These are phyloP conservation scores for Podaxis sp. DNA, from an alignment of 768 basidiomycete genomes.

Conservation along the genomic window DNA sequence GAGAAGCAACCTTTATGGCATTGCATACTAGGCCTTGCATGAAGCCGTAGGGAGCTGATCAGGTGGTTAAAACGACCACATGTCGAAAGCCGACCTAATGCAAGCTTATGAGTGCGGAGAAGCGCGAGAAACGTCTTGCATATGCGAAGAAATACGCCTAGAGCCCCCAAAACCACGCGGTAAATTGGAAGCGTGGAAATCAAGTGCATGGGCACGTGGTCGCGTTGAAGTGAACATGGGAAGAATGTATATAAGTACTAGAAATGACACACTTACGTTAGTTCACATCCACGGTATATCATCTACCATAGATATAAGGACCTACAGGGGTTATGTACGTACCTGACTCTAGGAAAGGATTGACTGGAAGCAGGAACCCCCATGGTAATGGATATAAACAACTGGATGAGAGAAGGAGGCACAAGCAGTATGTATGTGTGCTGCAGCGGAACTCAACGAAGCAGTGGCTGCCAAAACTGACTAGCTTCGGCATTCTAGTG, in stretches of 20 bases:
- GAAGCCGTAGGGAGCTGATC: not conserved
- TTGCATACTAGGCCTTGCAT: not conserved
- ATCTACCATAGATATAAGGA: too few species aligned
- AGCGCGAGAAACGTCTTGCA: not conserved
- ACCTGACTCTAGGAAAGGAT: not conserved
- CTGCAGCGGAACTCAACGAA: too few species aligned
- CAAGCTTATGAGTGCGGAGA: not conserved
- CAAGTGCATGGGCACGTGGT: not conserved
- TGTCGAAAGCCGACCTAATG: constrained; percentile 3
- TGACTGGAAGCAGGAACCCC: too few species aligned
- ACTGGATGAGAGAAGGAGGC: not conserved
- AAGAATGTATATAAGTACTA: not conserved
- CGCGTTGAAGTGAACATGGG: constrained; percentile 9
- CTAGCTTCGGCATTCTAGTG: not conserved
- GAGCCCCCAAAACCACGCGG: not conserved
- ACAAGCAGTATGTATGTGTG: too few species aligned
- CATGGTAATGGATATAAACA: too few species aligned
- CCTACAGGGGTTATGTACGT: too few species aligned
- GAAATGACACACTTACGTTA: not conserved
- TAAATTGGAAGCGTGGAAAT: not conserved
- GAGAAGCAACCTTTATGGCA: not conserved
- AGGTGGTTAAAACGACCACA: not conserved
- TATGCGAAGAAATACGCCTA: not conserved
- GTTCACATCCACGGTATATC: not conserved
- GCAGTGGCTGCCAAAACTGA: not conserved